Base-by-base conservation (phyloP, 1,284 basidiomycete species). In the Ceratobasidium sp. region DNA sequence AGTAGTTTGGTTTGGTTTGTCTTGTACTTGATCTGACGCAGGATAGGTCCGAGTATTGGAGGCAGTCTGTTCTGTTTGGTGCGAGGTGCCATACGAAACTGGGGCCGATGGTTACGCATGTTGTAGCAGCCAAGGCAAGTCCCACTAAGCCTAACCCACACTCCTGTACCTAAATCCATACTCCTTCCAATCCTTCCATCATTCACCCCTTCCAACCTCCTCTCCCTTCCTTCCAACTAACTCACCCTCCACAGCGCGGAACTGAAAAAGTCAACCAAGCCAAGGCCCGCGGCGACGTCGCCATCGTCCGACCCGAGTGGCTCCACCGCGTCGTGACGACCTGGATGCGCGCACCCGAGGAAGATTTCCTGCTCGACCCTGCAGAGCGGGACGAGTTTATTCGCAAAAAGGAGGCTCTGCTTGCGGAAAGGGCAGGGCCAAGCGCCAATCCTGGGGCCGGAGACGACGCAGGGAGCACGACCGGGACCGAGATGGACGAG, bases 1-100 rank as follows among this genome's bases (percentile, higher is more conserved):
- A 73, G 79, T 74, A n/a, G 29, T 40, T 22, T 17, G 27, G 35
- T 67, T 20, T 64, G 60, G 22, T 10, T 25, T n/a, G 35, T 15
- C 38, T 25, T 32, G 42, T 56, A 17, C 8, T 45, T 43, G 10
- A 15, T 15, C 25, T 12, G 55, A 50, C 22, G 34, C 27, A 31
- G n/a, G 45, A 47, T 55, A 82, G 85, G 8, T 91, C 92, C 15
- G 93, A 96, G 73, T 87, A 94, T 58, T 98, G 96, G 96, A 85
- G 86, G 70, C 84, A 90, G 74, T 94, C 96, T 3, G 83, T 86
- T 55, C 88, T 91, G 77, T 99, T 97, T 75, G 96, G 96, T 17
- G 96, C 96, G 0, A 81, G 80, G 43, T 94, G 93, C 77, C 84
- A 87, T 42, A 86, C 85, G 17, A 87, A 91, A 67, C 77, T 98